Evolutionary conservation across 352 stramenopile species (phyloP).

Genomic region (Phytophthora pini): DNA sequence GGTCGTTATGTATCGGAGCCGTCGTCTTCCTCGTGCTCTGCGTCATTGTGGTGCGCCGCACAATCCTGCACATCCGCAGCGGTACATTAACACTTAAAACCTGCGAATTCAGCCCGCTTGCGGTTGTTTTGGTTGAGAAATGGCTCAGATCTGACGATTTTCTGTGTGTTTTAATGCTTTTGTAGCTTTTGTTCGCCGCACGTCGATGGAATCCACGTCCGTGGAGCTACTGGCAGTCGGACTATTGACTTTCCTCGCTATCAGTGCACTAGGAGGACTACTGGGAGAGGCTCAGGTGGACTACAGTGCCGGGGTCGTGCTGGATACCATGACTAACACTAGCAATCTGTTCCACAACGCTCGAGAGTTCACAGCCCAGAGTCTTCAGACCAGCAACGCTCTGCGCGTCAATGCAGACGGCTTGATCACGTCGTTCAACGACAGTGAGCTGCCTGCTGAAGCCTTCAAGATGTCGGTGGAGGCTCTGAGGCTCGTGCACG

Average conservation of each 20-base stretch:
- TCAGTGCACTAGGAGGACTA: slow-evolving; percentile 73
- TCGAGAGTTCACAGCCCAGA: slow-evolving; percentile 42
- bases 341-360: slow-evolving; percentile 59
- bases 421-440: slow-evolving; percentile 75
- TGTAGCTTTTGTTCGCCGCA: slow-evolving; percentile 52
- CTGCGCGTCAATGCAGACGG: slow-evolving; percentile 60
- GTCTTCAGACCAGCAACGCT: slow-evolving; percentile 41
- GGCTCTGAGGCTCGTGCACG: slow-evolving; percentile 61
- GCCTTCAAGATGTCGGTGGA: slow-evolving; percentile 75
- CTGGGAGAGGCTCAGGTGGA: slow-evolving; percentile 83
- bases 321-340: slow-evolving; percentile 77
- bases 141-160: slow-evolving; percentile 14
- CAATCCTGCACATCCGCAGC: slow-evolving; percentile 73
- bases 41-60: slow-evolving; percentile 73
- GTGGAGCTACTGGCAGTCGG: slow-evolving; percentile 77
- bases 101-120: neutral
- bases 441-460: slow-evolving; percentile 64
- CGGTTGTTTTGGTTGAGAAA: slow-evolving; percentile 2
- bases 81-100: slow-evolving; percentile 32
- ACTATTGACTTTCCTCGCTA: slow-evolving; percentile 74
- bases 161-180: slow-evolving; percentile 4
- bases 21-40: slow-evolving; percentile 72
- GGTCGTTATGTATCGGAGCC: slow-evolving; percentile 63
- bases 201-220: slow-evolving; percentile 54
- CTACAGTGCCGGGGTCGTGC: slow-evolving; percentile 80